Base-by-base conservation (phyloP, 2,329 filamentous ascomycete species). In the Ophiostoma perfectum region DNA sequence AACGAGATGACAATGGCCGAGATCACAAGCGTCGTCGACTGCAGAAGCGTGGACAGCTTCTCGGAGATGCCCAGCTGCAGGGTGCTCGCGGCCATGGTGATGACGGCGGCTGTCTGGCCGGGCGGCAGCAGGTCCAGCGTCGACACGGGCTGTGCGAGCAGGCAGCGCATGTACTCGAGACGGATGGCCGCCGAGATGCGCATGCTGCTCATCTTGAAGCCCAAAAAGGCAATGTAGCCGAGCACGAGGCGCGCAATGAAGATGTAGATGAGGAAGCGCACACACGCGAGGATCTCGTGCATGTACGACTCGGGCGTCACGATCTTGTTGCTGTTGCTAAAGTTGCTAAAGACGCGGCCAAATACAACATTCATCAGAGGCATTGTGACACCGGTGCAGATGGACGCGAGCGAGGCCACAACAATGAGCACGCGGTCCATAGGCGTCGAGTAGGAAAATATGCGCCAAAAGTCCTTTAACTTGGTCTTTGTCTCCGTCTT, bases 181-280 rank as follows among this genome's bases (percentile, higher is more conserved):
- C 90, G 81, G 62, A 88, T 80, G 3, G 82, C 83, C 0, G 86
- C 83, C 0, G 86, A 88, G 66, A 88, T 81, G 39, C 85, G 81
- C 68, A 88, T 83, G 47, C 85, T 86, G 66, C 84, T 83, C 76
- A 87, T 83, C 9, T 86, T 82, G 70, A 87, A 87, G 14, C 81
- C 79, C 68, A 87, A 72, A 71, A 76, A 76, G 9, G 76, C 73
- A 7, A 75, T 64, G 49, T 91, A 92, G 69, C 84, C 84, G 14
- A 90, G 78, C 39, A 79, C 74, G 69, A 90, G 86, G 60, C 88
- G 86, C 12, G 80, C 89, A 52, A 91, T 76, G 74, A 92, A 93
- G 2, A 93, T 79, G 67, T 87, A 86, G 67, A 92, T 82, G 72
- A 92, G 86, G 74, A 88, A 91, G 0, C 92, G 80, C 73, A 76